Conservation (phyloP, 768 basidiomycete genomes). For the Suillus weaverae region DNA sequence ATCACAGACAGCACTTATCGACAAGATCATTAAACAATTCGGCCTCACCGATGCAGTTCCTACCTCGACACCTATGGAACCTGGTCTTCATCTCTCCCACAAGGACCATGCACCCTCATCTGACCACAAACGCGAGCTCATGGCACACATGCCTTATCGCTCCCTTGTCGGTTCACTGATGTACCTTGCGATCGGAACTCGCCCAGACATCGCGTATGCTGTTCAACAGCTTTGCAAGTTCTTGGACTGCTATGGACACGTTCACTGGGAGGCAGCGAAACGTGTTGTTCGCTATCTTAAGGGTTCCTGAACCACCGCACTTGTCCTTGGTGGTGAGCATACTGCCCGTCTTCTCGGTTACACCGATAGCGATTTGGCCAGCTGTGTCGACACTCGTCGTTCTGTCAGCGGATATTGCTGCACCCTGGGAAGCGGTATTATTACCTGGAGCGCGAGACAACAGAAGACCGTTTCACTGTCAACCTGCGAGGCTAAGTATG, state of each 20-base stretch:
- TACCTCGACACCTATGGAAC: no score
- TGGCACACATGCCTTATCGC: neutral
- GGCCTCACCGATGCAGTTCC: no score
- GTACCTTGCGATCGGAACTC: neutral
- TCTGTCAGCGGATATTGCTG: constrained; percentile 21
- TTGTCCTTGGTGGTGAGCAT: constrained; percentile 10
- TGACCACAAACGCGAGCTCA: neutral
- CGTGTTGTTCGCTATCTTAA: constrained; percentile 18
- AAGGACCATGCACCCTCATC: no score
- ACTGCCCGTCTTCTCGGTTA: constrained; percentile 13
- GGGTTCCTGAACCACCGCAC: neutral
- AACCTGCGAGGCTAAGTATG: constrained; percentile 46
- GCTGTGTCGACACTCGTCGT: constrained; percentile 10
- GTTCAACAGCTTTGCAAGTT: neutral
- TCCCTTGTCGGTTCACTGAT: neutral
- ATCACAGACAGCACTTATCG: no score
- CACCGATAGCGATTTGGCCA: constrained; percentile 30
- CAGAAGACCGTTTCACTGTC: constrained; percentile 41
- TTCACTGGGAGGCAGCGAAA: neutral
- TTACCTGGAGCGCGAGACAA: constrained; percentile 35
- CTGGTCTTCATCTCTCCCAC: no score
- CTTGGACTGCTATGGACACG: neutral
- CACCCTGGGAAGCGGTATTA: constrained; percentile 20
- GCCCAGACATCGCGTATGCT: neutral
- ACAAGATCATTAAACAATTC: no score